These are phyloP conservation scores for Quercus agrifolia DNA, from an alignment of 306 rosid genomes.

Conservation along the genomic window DNA sequence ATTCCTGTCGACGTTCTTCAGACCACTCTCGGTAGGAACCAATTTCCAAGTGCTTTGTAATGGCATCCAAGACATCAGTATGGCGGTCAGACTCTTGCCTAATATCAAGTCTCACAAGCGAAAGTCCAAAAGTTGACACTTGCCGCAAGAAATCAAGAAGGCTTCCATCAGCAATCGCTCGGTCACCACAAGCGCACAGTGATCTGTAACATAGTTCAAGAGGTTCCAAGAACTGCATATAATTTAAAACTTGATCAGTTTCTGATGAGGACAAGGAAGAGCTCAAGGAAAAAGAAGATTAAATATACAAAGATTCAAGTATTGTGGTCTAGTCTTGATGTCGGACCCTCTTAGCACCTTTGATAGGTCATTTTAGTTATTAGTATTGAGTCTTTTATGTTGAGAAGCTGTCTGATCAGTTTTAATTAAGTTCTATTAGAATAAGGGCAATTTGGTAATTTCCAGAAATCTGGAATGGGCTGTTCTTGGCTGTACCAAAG, in stretches of 20 bases:
- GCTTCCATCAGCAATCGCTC: slow-evolving; percentile 88
- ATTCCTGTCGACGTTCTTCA: slow-evolving; percentile 80
- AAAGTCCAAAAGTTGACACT: slow-evolving; percentile 95
- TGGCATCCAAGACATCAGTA: slow-evolving; percentile 85
- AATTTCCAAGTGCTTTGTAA: slow-evolving; percentile 80
- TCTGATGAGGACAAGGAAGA: background rate
- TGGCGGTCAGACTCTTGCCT: slow-evolving; percentile 98
- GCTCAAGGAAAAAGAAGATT: no score
- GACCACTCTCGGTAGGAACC: slow-evolving; percentile 96
- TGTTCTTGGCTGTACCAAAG: no score
- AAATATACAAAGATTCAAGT: no score
- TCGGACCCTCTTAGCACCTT: no score
- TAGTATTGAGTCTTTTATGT: no score
- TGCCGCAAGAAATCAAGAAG: slow-evolving; percentile 97
- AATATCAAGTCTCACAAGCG: slow-evolving; percentile 90
- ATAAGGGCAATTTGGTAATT: no score
- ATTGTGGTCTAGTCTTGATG: no score
- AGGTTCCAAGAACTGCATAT: slow-evolving; percentile 81
- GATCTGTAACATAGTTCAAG: slow-evolving; percentile 94
- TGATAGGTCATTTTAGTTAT: no score
- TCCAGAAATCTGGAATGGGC: no score
- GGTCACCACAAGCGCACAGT: slow-evolving; percentile 86
- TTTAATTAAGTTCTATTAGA: no score
- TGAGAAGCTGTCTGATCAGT: no score
- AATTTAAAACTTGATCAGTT: slow-evolving; percentile 35